Evolutionary conservation across 805 yeast species (phyloP).

Genomic region (Saccharomycopsis fermentans): DNA sequence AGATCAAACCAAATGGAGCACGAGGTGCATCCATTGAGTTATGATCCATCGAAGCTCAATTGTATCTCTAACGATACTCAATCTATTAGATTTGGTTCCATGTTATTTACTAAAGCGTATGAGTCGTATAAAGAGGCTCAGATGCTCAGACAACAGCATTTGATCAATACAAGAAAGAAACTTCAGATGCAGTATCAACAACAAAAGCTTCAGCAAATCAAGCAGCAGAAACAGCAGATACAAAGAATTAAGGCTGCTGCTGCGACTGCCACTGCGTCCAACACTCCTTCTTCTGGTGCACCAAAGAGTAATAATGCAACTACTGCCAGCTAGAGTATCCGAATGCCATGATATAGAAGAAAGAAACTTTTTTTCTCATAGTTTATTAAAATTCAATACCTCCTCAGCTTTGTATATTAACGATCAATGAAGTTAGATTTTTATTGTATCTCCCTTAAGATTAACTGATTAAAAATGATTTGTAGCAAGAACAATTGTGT

Average conservation of each 20-base stretch:
- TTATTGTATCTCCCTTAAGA: too few relatives aligned
- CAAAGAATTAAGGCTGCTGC: background rate
- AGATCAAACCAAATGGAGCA: constrained; percentile 28
- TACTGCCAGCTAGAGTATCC: background rate
- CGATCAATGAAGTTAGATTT: too few relatives aligned
- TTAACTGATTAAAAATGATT: too few relatives aligned
- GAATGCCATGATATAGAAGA: background rate
- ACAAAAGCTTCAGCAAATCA: constrained; percentile 21
- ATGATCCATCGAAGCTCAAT: constrained; percentile 76
- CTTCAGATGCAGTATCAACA: constrained; percentile 25
- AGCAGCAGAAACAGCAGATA: constrained; percentile 6
- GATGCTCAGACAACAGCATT: constrained; percentile 51
- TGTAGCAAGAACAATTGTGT: too few relatives aligned
- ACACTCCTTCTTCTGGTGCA: background rate
- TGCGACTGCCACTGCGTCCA: background rate
- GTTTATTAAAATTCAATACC: background rate
- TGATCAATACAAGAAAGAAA: constrained; percentile 20
- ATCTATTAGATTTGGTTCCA: constrained; percentile 81
- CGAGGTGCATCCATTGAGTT: constrained; percentile 44
- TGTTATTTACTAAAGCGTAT: constrained; percentile 79
- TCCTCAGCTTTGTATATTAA: too few relatives aligned
- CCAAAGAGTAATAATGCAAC: background rate
- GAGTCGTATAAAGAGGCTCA: constrained; percentile 71
- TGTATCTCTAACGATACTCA: constrained; percentile 81
- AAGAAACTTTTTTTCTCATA: background rate